Conservation (phyloP, 1,139 yeast genomes). For the Debaryomyces fabryi region DNA sequence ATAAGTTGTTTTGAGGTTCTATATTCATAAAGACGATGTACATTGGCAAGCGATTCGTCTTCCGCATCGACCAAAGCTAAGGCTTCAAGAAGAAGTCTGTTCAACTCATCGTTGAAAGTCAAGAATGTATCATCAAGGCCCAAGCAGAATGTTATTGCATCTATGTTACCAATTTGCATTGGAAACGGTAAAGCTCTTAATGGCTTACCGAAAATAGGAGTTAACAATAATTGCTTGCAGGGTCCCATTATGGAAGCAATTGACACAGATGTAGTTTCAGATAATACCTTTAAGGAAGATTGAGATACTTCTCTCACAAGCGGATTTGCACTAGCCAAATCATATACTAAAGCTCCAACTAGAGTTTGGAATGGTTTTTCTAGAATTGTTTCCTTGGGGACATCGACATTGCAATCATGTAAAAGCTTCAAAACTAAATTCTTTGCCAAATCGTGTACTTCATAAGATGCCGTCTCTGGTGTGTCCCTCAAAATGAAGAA, state of each 20-base stretch:
- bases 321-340: slow-evolving; percentile 84
- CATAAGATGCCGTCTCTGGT: slow-evolving; percentile 84
- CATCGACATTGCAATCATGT: slow-evolving; percentile 62
- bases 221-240: slow-evolving; percentile 76
- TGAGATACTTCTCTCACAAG: slow-evolving; percentile 84
- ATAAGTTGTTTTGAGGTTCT: slow-evolving; percentile 86
- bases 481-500: slow-evolving; percentile 91
- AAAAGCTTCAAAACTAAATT: slow-evolving; percentile 65
- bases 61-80: slow-evolving; percentile 96
- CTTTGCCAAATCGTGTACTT: slow-evolving; percentile 73
- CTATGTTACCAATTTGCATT: slow-evolving; percentile 98
- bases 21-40: slow-evolving; percentile 82
- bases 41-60: slow-evolving; percentile 89
- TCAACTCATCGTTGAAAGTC: slow-evolving; percentile 85
- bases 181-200: slow-evolving; percentile 95
- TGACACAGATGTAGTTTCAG: slow-evolving; percentile 70
- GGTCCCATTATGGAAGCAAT: slow-evolving; percentile 78
- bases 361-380: slow-evolving; percentile 83
- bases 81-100: slow-evolving; percentile 83
- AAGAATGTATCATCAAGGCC: slow-evolving; percentile 79
- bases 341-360: slow-evolving; percentile 86
- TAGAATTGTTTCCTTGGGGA: slow-evolving; percentile 59
- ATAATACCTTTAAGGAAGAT: slow-evolving; percentile 63
- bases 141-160: slow-evolving; percentile 90
- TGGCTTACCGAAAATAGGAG: slow-evolving; percentile 97